Percentiles rank a stretch among this genome's conserved stretches.
These are phyloP conservation scores for Mycena chlorophos DNA, from an alignment of 768 basidiomycete species.

Conservation along the genomic window DNA sequence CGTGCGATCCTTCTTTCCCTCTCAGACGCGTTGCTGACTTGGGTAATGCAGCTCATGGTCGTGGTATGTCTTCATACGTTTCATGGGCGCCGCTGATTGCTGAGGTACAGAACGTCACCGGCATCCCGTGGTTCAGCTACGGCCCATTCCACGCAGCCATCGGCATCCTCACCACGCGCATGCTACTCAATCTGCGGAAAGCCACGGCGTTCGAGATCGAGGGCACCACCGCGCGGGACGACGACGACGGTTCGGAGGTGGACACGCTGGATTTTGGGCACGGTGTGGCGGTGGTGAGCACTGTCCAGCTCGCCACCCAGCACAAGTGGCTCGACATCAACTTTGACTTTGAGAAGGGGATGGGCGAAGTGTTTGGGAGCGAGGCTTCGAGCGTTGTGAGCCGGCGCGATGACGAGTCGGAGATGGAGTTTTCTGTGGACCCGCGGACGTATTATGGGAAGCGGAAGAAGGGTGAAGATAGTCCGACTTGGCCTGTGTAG, in stretches of 20 bases:
- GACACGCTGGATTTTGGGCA: neutral
- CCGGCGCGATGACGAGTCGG: neutral
- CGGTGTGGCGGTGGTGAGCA: neutral
- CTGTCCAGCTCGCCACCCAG: neutral
- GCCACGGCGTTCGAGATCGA: constrained; percentile 19
- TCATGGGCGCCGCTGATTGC: neutral
- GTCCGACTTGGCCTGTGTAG: neutral
- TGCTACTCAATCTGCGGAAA: constrained; percentile 47
- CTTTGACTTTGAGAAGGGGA: neutral
- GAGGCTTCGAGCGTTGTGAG: neutral
- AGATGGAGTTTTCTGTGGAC: neutral
- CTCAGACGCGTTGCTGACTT: neutral
- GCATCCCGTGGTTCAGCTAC: constrained; percentile 54
- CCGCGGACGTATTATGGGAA: neutral
- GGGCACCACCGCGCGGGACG: neutral
- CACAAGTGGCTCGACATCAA: neutral
- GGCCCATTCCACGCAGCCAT: constrained; percentile 48
- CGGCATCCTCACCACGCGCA: constrained; percentile 46
- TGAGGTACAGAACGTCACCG: constrained; percentile 36
- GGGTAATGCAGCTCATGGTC: constrained; percentile 14
- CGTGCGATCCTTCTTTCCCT: constrained; percentile 30
- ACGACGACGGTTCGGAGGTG: neutral
- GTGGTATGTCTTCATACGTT: constrained; percentile 4
- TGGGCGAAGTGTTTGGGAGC: neutral
- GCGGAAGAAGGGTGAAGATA: neutral